Percentiles rank a stretch among this genome's conserved stretches.
These are phyloP conservation scores for Venturia oleaginea DNA, from an alignment of 2,329 filamentous ascomycete genomes.

Conservation along the genomic window DNA sequence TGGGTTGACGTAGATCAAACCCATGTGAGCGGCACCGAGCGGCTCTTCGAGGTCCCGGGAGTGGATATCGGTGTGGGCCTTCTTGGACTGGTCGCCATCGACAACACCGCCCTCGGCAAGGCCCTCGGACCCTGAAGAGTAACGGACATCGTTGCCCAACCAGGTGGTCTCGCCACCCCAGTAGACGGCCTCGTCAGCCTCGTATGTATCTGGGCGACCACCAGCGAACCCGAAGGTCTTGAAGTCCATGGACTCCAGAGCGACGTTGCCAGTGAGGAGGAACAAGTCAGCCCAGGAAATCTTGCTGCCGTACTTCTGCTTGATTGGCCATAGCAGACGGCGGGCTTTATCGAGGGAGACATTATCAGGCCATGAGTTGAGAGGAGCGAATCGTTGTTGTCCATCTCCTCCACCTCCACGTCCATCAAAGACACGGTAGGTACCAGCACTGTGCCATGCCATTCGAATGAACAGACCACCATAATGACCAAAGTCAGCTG, in stretches of 20 bases:
- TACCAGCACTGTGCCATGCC: constrained; percentile 74
- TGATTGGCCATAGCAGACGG: constrained; percentile 70
- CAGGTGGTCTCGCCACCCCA: constrained; percentile 70
- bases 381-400: constrained; percentile 70
- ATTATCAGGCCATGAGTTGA: constrained; percentile 79
- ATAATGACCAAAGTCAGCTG: constrained; percentile 73
- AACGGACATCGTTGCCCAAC: constrained; percentile 66
- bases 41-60: constrained; percentile 58
- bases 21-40: constrained; percentile 61
- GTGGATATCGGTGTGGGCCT: constrained; percentile 30
- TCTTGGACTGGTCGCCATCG: constrained; percentile 29
- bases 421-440: constrained; percentile 66
- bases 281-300: constrained; percentile 72
- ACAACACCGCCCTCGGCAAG: constrained; percentile 20
- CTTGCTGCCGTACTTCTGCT: constrained; percentile 77
- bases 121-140: constrained; percentile 41
- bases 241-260: constrained; percentile 68
- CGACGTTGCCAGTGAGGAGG: constrained; percentile 65
- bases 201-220: constrained; percentile 63
- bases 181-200: constrained; percentile 67
- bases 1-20: constrained; percentile 75
- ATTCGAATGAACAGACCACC: constrained; percentile 72
- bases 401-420: constrained; percentile 65
- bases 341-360: constrained; percentile 71
- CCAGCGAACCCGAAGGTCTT: constrained; percentile 65